These are phyloP conservation scores for Leccinum obscurum DNA, from an alignment of 768 basidiomycete species.

Conservation along the genomic window DNA sequence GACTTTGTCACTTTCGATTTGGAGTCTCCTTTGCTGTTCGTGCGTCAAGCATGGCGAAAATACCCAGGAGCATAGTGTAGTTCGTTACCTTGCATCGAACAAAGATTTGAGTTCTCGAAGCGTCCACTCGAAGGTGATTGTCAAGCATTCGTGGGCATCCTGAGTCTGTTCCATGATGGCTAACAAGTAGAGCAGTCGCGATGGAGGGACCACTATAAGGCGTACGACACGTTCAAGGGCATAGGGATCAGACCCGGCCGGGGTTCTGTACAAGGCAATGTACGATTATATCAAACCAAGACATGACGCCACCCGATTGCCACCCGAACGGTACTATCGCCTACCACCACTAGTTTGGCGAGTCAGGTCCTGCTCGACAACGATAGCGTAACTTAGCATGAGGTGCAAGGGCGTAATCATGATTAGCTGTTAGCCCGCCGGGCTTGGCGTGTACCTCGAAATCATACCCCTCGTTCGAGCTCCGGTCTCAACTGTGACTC, in stretches of 20 bases:
- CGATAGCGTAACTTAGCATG: not conserved
- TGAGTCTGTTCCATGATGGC: conserved; percentile 30
- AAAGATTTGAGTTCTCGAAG: conserved; percentile 66
- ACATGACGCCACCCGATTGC: not conserved
- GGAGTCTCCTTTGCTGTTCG: conserved; percentile 60
- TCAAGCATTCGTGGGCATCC: conserved; percentile 52
- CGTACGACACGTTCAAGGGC: conserved; percentile 8
- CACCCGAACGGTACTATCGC: not conserved
- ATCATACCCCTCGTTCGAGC: no score
- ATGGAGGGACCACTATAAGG: not conserved
- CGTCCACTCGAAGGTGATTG: conserved; percentile 76
- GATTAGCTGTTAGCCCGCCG: no score
- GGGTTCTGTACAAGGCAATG: not conserved
- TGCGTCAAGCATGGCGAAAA: not conserved
- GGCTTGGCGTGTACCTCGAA: no score
- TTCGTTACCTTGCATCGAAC: conserved; percentile 64
- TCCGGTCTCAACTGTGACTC: no score
- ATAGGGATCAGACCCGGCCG: not conserved
- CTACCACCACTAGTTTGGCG: not conserved
- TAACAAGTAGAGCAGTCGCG: not conserved
- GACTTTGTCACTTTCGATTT: conserved; percentile 82
- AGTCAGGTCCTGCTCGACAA: not conserved
- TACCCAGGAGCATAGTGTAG: not conserved
- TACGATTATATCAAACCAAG: not conserved
- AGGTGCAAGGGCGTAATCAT: no score